Percentiles rank a stretch among this genome's conserved stretches.
Evolutionary conservation across 2,329 filamentous ascomycete species (phyloP).

Genomic region (Neodidymelliopsis sp.): DNA sequence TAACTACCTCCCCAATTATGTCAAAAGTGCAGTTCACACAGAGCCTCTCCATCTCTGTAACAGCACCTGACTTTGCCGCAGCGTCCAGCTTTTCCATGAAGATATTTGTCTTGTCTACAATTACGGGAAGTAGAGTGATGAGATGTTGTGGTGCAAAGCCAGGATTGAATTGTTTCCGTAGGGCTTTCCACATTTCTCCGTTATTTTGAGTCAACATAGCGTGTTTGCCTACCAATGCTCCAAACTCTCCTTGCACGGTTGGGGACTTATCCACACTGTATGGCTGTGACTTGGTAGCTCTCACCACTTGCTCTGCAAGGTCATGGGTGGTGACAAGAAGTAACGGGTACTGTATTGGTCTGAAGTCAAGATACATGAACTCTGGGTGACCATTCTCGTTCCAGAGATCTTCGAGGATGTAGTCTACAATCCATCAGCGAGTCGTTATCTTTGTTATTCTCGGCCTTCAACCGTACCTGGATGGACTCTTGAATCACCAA

Average conservation of each 20-base stretch:
- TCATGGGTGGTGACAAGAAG: conserved; percentile 40
- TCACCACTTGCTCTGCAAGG: conserved; percentile 46
- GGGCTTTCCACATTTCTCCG: conserved; percentile 45
- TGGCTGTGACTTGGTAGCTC: conserved; percentile 36
- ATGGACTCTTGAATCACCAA: conserved; percentile 37
- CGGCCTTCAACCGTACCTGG: conserved; percentile 26
- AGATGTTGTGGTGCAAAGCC: conserved; percentile 50
- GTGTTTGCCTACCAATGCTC: conserved; percentile 33
- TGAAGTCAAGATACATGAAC: conserved; percentile 41
- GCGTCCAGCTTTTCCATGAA: conserved; percentile 44
- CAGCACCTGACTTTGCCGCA: conserved; percentile 30
- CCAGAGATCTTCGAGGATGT: conserved; percentile 40
- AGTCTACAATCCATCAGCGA: conserved; percentile 31
- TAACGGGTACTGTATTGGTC: conserved; percentile 38
- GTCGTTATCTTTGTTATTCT: neutral
- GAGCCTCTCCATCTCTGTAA: conserved; percentile 40
- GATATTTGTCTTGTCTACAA: conserved; percentile 45
- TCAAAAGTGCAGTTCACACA: conserved; percentile 46
- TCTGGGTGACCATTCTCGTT: conserved; percentile 37
- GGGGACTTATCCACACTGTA: conserved; percentile 46
- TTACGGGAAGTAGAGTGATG: conserved; percentile 42
- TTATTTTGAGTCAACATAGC: conserved; percentile 38
- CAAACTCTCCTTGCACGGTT: conserved; percentile 33
- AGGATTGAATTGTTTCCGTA: conserved; percentile 47
- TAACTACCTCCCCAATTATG: conserved; percentile 46